phyloP scores from a whole-genome alignment of 108 stramenopile species.

The Nitzschia sp. region DNA sequence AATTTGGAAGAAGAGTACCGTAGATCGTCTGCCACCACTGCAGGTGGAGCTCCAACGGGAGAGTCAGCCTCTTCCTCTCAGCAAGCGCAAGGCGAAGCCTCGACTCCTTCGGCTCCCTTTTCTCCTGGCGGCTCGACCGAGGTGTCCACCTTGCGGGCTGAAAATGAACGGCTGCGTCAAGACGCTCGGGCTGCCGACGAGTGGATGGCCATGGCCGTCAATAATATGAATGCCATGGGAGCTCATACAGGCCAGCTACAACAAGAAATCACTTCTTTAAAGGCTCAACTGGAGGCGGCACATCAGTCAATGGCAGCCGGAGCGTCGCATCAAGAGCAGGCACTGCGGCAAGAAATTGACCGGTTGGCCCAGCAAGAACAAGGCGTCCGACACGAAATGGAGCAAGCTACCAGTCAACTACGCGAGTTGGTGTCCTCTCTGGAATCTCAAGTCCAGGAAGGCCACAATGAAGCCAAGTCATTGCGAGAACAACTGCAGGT shows the following conservation, averaged over 20 bases:
- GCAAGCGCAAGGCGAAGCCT: constrained; percentile 21
- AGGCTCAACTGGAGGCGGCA: constrained; percentile 8
- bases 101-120: constrained; percentile 4
- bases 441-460: not conserved
- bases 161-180: constrained; percentile 63
- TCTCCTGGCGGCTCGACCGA: constrained; percentile 29
- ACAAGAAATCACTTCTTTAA: constrained; percentile 27
- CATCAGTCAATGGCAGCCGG: constrained; percentile 8
- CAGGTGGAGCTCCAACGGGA: constrained; percentile 1
- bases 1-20: constrained; percentile 72
- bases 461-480: not conserved
- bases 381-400: not conserved
- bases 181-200: constrained; percentile 74
- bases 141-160: constrained; percentile 53
- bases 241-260: constrained; percentile 35
- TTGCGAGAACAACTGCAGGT: not conserved
- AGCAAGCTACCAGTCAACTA: too few species aligned
- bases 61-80: not conserved
- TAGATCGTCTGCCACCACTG: not conserved
- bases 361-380: not conserved
- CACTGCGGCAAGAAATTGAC: not conserved
- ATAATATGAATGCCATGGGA: constrained; percentile 74
- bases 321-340: not conserved
- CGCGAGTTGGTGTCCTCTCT: not conserved
- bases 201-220: constrained; percentile 88